Evolutionary conservation across 2,329 filamentous ascomycete species (phyloP).

Genomic region (Didymella pomorum): DNA sequence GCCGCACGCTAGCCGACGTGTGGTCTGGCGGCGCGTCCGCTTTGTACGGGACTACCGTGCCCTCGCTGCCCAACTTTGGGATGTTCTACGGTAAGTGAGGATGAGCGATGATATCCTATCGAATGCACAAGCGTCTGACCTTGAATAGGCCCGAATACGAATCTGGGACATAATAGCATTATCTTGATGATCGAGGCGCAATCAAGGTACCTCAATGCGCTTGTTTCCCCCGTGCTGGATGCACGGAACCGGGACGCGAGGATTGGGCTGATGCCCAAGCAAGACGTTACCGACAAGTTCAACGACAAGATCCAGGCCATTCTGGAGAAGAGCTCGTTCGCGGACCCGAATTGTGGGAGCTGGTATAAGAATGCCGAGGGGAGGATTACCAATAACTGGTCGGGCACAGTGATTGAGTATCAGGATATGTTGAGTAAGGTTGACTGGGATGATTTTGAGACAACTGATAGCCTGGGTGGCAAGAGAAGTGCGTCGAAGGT

Average conservation of each 20-base stretch:
- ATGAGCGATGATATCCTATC: no score
- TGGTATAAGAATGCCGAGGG: slow-evolving; percentile 67
- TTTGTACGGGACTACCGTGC: slow-evolving; percentile 61
- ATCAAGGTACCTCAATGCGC: slow-evolving; percentile 60
- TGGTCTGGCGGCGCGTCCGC: slow-evolving; percentile 64
- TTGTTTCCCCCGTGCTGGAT: slow-evolving; percentile 60
- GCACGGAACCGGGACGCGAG: slow-evolving; percentile 52
- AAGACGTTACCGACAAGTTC: slow-evolving; percentile 51
- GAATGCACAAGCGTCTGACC: no score
- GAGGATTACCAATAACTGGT: slow-evolving; percentile 66
- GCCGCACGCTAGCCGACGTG: slow-evolving; percentile 57
- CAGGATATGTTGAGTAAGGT: slow-evolving; percentile 58
- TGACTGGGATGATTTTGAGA: slow-evolving; percentile 57
- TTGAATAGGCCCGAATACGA: slow-evolving; percentile 59
- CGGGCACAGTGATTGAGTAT: slow-evolving; percentile 63
- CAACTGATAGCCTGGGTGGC: slow-evolving; percentile 18
- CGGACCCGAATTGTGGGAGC: slow-evolving; percentile 61
- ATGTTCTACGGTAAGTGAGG: slow-evolving; percentile 59
- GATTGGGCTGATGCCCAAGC: slow-evolving; percentile 58
- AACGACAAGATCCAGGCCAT: slow-evolving; percentile 58
- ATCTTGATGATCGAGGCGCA: slow-evolving; percentile 70
- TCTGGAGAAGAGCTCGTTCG: slow-evolving; percentile 58
- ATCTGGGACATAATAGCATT: slow-evolving; percentile 64
- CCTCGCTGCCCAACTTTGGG: slow-evolving; percentile 63
- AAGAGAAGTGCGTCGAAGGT: slow-evolving; percentile 39